These are phyloP conservation scores for Petunia hybrid DNA, from an alignment of 305 asterid genomes.

Conservation along the genomic window DNA sequence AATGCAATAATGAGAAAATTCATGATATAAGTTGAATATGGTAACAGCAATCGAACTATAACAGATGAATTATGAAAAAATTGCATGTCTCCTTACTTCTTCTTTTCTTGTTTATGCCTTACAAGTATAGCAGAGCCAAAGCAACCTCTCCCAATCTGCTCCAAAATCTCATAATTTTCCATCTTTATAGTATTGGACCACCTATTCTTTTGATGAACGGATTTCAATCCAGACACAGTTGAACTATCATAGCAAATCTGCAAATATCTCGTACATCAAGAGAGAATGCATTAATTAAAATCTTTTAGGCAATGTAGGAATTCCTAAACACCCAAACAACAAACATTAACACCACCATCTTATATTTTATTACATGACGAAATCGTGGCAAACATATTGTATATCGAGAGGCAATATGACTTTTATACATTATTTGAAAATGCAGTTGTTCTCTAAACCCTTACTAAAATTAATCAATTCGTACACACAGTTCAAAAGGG, in stretches of 20 bases:
- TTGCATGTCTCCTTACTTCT: constrained; percentile 64
- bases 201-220: not conserved
- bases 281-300: constrained; percentile 5
- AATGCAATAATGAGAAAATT: not conserved
- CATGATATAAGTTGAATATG: constrained; percentile 20
- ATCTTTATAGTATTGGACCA: constrained; percentile 41
- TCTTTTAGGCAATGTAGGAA: not conserved
- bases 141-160: constrained; percentile 98
- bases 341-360: not conserved
- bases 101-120: constrained; percentile 90
- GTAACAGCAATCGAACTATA: constrained; percentile 18
- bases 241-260: constrained; percentile 25
- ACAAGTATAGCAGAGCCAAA: constrained; percentile 97
- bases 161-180: constrained; percentile 90
- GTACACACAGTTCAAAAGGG: not conserved
- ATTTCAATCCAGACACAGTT: constrained; percentile 5
- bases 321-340: not conserved
- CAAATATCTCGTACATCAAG: constrained; percentile 12
- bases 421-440: not conserved
- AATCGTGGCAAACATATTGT: not conserved
- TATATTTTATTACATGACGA: not conserved
- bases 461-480: not conserved
- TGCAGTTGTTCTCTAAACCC: not conserved
- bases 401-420: not conserved
- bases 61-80: not conserved